Conservation (phyloP, 148 eudicot genomes). For the Drosera capensis region DNA sequence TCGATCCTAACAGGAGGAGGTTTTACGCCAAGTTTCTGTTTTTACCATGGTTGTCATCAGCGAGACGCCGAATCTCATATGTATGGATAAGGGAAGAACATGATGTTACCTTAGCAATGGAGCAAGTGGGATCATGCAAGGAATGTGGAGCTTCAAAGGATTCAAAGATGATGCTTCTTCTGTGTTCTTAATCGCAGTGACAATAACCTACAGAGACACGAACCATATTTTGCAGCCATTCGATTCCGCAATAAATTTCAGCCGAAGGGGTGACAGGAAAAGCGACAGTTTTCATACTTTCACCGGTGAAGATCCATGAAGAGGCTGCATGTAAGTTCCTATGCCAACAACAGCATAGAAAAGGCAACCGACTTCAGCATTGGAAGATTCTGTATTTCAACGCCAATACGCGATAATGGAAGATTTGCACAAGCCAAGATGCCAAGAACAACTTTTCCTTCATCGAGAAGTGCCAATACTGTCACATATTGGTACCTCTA, state of each 20-base stretch:
- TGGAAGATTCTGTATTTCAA: constrained; percentile 16
- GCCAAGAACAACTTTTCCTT: constrained; percentile 89
- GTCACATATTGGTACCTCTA: constrained; percentile 90
- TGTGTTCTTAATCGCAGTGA: constrained; percentile 54
- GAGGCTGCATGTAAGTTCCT: constrained; percentile 78
- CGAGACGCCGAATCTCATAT: neutral
- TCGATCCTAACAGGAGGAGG: constrained; percentile 96
- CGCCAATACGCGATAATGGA: constrained; percentile 37
- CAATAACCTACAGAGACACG: no score
- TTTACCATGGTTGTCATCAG: constrained; percentile 1
- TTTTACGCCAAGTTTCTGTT: constrained; percentile 94
- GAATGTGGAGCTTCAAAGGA: constrained; percentile 95
- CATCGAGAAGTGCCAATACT: constrained; percentile 74
- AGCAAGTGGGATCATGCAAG: constrained; percentile 56
- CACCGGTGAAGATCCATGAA: constrained; percentile 54
- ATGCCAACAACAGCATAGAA: constrained; percentile 63
- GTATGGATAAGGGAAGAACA: neutral
- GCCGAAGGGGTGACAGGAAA: no score
- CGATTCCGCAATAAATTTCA: no score
- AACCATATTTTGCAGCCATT: no score
- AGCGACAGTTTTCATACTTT: no score
- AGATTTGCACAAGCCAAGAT: constrained; percentile 98
- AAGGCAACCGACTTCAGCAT: constrained; percentile 54
- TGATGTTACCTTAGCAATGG: constrained; percentile 53
- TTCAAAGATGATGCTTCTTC: constrained; percentile 93